Evolutionary conservation across 2,329 filamentous ascomycete genomes (phyloP).

Genomic region (Dactylonectria estremocensis): DNA sequence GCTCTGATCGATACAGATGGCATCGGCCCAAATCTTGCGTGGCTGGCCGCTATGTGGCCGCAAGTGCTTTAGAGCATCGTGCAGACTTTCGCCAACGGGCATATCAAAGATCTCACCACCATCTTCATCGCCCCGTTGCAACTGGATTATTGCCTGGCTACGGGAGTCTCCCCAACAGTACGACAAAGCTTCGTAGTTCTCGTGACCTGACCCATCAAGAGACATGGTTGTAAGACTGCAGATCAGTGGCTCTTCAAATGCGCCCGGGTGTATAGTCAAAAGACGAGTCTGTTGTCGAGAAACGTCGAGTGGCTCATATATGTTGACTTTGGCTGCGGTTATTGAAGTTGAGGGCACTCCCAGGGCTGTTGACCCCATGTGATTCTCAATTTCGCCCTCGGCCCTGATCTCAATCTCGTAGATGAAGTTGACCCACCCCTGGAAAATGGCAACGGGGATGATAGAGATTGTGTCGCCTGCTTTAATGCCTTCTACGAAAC

Average conservation of each 20-base stretch:
- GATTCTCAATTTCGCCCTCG: neutral
- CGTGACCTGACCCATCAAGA: neutral
- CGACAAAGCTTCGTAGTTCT: constrained; percentile 12
- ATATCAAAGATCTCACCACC: too few relatives aligned
- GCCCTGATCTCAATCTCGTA: constrained; percentile 13
- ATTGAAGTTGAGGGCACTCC: neutral
- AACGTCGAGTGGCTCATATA: constrained; percentile 2
- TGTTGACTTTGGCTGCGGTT: neutral
- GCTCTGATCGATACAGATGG: too few relatives aligned
- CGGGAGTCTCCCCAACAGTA: too few relatives aligned
- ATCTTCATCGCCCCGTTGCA: too few relatives aligned
- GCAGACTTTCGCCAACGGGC: too few relatives aligned
- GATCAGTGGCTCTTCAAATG: neutral
- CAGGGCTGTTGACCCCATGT: neutral
- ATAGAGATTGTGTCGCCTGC: constrained; percentile 10
- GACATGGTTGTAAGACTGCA: constrained; percentile 7
- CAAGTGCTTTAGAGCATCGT: too few relatives aligned
- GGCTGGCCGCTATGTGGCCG: too few relatives aligned
- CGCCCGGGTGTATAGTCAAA: neutral
- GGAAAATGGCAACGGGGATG: neutral
- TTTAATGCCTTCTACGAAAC: neutral
- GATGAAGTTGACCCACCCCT: constrained; percentile 17
- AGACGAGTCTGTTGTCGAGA: constrained; percentile 2
- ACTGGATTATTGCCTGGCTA: too few relatives aligned
- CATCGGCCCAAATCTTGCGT: too few relatives aligned